These are phyloP conservation scores for Nemania sp. DNA, from an alignment of 2,329 filamentous ascomycete species.

Conservation along the genomic window DNA sequence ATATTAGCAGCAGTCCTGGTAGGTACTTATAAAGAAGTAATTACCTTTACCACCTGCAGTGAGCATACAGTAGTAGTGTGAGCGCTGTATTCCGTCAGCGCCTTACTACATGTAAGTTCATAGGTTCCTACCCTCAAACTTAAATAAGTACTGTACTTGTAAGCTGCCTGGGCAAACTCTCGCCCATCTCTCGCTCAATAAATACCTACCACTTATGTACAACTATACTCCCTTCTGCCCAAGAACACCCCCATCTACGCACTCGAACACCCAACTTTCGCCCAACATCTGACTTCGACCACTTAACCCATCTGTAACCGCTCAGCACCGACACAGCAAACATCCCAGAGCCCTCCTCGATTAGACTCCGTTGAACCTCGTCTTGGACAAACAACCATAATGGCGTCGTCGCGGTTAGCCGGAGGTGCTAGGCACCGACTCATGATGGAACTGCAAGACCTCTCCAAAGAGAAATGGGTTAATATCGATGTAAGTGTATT, in stretches of 20 bases:
- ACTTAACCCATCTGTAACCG: neutral
- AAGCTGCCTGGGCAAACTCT: too few species aligned
- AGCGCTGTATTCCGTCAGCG: too few species aligned
- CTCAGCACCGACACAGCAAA: neutral
- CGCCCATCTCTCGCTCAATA: too few species aligned
- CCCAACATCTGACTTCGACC: neutral
- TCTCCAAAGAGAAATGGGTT: slow-evolving; percentile 91
- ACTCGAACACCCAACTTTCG: neutral
- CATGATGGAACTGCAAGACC: slow-evolving; percentile 82
- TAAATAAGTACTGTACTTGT: too few species aligned
- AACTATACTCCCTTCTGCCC: neutral
- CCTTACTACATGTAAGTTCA: too few species aligned
- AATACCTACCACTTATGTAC: slow-evolving; percentile 1
- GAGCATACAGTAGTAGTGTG: too few species aligned
- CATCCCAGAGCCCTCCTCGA: neutral
- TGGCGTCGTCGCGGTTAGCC: slow-evolving; percentile 35
- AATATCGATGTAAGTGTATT: slow-evolving; percentile 71
- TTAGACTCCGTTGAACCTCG: neutral
- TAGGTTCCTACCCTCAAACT: too few species aligned
- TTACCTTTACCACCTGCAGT: too few species aligned
- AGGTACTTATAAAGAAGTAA: too few species aligned
- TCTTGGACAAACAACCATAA: slow-evolving; percentile 15
- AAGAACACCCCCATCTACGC: slow-evolving; percentile 4
- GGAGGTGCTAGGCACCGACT: slow-evolving; percentile 73
- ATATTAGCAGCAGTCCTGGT: too few species aligned